phyloP scores from a whole-genome alignment of 768 basidiomycete genomes.

The Strobilomyces dryophilus region DNA sequence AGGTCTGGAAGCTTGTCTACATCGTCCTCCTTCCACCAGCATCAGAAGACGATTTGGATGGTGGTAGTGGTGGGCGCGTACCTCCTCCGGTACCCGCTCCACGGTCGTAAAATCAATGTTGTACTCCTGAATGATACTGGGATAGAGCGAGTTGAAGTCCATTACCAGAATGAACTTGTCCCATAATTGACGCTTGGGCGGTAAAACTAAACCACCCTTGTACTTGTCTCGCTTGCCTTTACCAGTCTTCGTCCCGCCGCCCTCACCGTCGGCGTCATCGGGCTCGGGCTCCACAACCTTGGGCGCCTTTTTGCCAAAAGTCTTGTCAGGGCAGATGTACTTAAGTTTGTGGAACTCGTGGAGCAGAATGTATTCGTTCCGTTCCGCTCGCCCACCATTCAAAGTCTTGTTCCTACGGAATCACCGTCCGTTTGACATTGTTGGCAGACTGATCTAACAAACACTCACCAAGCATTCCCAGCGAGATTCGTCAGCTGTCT shows the following conservation, averaged over 20 bases:
- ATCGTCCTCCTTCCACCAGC: constrained; percentile 47
- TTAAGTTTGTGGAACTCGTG: constrained; percentile 97
- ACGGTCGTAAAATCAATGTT: constrained; percentile 99
- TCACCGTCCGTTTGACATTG: background rate
- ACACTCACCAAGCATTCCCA: constrained; percentile 87
- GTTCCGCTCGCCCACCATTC: constrained; percentile 96
- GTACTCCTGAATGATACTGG: constrained; percentile 98
- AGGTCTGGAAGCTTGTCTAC: constrained; percentile 91
- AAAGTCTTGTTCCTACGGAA: constrained; percentile 86
- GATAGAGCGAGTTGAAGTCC: constrained; percentile 99
- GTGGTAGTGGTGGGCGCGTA: constrained; percentile 18
- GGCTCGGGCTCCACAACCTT: constrained; percentile 44
- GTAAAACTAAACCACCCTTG: constrained; percentile 97
- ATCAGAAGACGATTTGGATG: background rate
- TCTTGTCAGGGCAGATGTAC: constrained; percentile 95
- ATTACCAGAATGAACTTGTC: constrained; percentile 97
- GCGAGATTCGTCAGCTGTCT: constrained; percentile 93
- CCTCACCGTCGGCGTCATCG: constrained; percentile 52
- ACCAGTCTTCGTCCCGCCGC: constrained; percentile 39
- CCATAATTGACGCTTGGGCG: constrained; percentile 94
- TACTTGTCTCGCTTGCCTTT: constrained; percentile 90
- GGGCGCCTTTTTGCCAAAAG: constrained; percentile 69
- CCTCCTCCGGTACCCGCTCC: constrained; percentile 62
- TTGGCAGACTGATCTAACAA: background rate
- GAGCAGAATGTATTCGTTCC: constrained; percentile 97